These are phyloP conservation scores for Trametes polyzona DNA, from an alignment of 1,284 basidiomycete species.

Conservation along the genomic window DNA sequence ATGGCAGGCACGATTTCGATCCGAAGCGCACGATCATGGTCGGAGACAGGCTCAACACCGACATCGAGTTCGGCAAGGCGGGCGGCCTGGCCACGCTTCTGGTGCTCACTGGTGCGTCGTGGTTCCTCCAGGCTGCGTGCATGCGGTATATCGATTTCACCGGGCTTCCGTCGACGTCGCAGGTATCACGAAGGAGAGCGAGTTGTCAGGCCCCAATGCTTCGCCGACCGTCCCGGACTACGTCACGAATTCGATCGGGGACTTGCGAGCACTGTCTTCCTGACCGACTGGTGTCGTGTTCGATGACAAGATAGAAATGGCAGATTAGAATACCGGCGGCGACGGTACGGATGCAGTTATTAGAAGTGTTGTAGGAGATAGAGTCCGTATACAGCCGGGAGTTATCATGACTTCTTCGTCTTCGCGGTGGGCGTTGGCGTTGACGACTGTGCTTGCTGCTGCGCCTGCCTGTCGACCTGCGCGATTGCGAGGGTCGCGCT, in stretches of 20 bases:
- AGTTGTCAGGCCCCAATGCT: slow-evolving; percentile 73
- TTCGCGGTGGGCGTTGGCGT: no score
- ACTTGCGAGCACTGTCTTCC: slow-evolving; percentile 51
- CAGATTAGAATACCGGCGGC: slow-evolving; percentile 9
- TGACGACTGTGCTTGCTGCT: slow-evolving; percentile 8
- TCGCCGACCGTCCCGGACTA: slow-evolving; percentile 80
- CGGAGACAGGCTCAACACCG: slow-evolving; percentile 94
- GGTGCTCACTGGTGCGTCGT: slow-evolving; percentile 83
- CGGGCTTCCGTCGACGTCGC: slow-evolving; percentile 1
- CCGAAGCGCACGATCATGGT: slow-evolving; percentile 90
- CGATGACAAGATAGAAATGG: not conserved
- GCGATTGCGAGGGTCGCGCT: slow-evolving; percentile 51
- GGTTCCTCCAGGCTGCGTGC: not conserved
- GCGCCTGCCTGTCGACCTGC: slow-evolving; percentile 34
- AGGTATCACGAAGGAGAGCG: slow-evolving; percentile 77
- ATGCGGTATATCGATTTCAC: not conserved
- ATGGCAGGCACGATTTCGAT: slow-evolving; percentile 79
- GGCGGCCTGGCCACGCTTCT: slow-evolving; percentile 88
- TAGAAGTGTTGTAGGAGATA: slow-evolving; percentile 10
- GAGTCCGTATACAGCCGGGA: slow-evolving; percentile 4
- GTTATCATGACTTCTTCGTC: slow-evolving; percentile 13
- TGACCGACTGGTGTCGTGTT: slow-evolving; percentile 5
- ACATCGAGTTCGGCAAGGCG: slow-evolving; percentile 89
- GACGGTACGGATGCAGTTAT: slow-evolving; percentile 1
- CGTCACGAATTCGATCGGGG: slow-evolving; percentile 79